These are phyloP conservation scores for Diplotaxis tenuifolia DNA, from an alignment of 345 rosid genomes.

Conservation along the genomic window DNA sequence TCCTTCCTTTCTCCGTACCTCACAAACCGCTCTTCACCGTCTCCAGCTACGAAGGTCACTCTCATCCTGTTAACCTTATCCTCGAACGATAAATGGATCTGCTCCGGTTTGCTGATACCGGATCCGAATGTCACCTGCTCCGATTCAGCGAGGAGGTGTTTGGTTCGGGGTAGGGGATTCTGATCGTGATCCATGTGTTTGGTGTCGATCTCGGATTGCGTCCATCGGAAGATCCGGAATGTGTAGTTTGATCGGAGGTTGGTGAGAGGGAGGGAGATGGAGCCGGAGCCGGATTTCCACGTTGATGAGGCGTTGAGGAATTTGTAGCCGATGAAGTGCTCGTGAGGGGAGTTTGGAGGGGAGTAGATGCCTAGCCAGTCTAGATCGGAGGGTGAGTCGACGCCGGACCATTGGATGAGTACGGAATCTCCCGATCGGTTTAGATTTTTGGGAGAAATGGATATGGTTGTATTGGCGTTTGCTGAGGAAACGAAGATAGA, in stretches of 20 bases:
- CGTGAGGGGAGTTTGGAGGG: constrained; percentile 65
- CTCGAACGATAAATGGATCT: constrained; percentile 72
- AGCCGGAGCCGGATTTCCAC: constrained; percentile 68
- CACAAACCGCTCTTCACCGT: constrained; percentile 56
- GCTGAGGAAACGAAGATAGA: constrained; percentile 13
- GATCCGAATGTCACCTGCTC: constrained; percentile 47
- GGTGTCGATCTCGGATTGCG: constrained; percentile 54
- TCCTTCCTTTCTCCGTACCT: constrained; percentile 65
- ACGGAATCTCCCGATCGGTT: constrained; percentile 65
- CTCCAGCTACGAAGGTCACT: constrained; percentile 73
- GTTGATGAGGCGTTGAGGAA: constrained; percentile 61
- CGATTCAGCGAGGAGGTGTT: constrained; percentile 54
- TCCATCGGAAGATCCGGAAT: constrained; percentile 92
- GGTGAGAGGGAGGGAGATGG: constrained; percentile 61
- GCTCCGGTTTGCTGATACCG: constrained; percentile 64
- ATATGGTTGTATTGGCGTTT: constrained; percentile 38
- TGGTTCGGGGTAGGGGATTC: constrained; percentile 73
- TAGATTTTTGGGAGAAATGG: constrained; percentile 48
- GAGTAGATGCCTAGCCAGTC: constrained; percentile 91
- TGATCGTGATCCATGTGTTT: constrained; percentile 65
- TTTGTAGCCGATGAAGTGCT: constrained; percentile 75
- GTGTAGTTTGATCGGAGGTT: constrained; percentile 76
- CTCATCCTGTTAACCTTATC: constrained; percentile 63
- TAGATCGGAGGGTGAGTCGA: constrained; percentile 69
- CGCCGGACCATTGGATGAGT: constrained; percentile 63